These are phyloP conservation scores for Podospora bellae-mahoneyi DNA, from an alignment of 495 filamentous ascomycete genomes.

Conservation along the genomic window DNA sequence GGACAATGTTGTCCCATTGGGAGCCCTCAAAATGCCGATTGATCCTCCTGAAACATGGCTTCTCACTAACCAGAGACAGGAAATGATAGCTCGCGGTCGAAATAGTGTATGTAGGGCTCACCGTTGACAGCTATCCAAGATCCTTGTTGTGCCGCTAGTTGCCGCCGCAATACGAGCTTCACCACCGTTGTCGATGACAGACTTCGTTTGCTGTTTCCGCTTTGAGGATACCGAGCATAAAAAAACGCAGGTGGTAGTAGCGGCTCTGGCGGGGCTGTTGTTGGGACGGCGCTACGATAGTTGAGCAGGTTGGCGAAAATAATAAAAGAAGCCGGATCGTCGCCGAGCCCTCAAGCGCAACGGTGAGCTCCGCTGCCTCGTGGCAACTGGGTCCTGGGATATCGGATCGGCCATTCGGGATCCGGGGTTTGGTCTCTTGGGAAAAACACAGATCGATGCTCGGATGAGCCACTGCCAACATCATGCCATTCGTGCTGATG, in stretches of 20 bases:
- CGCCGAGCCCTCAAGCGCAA: slow-evolving; percentile 3
- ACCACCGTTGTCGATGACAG: background rate
- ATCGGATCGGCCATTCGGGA: background rate
- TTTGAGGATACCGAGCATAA: slow-evolving; percentile 1
- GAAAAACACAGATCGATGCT: background rate
- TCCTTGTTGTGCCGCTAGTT: background rate
- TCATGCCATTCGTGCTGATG: background rate
- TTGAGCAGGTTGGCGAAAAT: slow-evolving; percentile 5
- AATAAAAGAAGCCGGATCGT: background rate
- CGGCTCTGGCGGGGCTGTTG: background rate
- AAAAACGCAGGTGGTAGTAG: background rate
- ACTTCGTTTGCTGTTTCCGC: background rate
- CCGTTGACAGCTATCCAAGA: background rate
- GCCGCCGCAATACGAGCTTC: background rate
- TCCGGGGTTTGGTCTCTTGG: background rate
- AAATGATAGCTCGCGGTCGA: background rate
- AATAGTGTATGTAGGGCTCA: background rate
- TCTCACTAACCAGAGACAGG: background rate
- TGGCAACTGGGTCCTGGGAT: background rate
- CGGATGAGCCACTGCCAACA: background rate
- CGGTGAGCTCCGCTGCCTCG: slow-evolving; percentile 1
- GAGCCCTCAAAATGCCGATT: background rate
- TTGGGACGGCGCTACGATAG: background rate
- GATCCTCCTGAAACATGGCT: background rate
- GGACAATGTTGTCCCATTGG: background rate